These are phyloP conservation scores for Salix brachista DNA, from an alignment of 345 rosid species.

Conservation along the genomic window DNA sequence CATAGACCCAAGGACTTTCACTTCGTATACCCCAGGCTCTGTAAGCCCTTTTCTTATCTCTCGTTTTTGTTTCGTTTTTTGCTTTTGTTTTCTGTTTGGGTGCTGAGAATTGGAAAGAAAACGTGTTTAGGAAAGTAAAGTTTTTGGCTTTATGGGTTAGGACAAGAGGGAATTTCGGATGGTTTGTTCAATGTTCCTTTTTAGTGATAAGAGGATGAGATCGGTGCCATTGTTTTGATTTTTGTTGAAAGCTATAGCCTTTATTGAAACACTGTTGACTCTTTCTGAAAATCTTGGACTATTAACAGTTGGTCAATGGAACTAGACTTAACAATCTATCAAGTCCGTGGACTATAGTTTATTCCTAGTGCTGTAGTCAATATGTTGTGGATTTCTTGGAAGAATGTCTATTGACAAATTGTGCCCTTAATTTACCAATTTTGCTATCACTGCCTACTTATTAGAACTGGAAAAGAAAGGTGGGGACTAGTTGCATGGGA, in stretches of 20 bases:
- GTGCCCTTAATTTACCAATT: not conserved
- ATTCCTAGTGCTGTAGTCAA: too few relatives aligned
- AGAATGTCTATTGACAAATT: not conserved
- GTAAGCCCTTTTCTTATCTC: not conserved
- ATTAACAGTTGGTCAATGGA: not conserved
- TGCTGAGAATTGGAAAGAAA: not conserved
- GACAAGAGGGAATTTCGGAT: not conserved
- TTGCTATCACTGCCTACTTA: not conserved
- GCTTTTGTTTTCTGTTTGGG: not conserved
- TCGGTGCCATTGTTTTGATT: not conserved
- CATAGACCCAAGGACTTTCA: not conserved
- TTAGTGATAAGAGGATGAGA: not conserved
- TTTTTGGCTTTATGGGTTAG: not conserved
- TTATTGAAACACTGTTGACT: not conserved
- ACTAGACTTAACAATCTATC: not conserved
- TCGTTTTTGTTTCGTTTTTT: too few relatives aligned
- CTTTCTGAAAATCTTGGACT: not conserved
- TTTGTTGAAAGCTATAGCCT: not conserved
- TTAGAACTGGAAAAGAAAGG: not conserved
- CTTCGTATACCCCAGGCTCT: slow-evolving; percentile 24
- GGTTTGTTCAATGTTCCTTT: not conserved
- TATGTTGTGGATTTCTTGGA: not conserved
- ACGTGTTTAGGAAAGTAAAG: not conserved
- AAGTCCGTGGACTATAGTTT: not conserved
- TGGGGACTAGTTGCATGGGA: not conserved